Percentiles rank a stretch among this genome's conserved stretches.
Evolutionary conservation across 176 grass and related monocot species (phyloP).

Genomic region (Cenchrus purpureus): DNA sequence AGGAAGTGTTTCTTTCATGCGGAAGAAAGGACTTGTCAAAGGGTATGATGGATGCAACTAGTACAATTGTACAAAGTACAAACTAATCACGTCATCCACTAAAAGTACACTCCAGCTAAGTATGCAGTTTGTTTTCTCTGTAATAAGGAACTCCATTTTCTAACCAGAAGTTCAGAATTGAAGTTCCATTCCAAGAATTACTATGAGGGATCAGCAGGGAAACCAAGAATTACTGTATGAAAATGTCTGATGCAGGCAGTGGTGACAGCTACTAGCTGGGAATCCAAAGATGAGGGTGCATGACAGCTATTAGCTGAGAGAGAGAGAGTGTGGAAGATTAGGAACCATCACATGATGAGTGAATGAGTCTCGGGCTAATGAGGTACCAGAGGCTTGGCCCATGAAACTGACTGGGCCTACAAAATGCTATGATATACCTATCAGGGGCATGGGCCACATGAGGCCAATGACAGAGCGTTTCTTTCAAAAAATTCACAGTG

Average conservation of each 20-base stretch:
- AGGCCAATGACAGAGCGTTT: conserved; percentile 5
- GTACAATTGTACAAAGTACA: conserved; percentile 40
- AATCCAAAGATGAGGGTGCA: conserved; percentile 16
- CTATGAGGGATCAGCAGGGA: not conserved
- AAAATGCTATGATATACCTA: conserved; percentile 46
- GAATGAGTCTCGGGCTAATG: conserved; percentile 1
- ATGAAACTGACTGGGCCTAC: conserved; percentile 32
- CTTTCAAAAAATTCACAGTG: conserved; percentile 17
- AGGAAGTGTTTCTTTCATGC: conserved; percentile 29
- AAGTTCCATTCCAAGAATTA: not conserved
- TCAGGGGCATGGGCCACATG: conserved; percentile 22
- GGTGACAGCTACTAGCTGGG: not conserved
- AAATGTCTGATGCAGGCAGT: conserved; percentile 9
- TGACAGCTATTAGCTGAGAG: not conserved
- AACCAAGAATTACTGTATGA: conserved; percentile 31
- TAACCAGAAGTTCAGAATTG: not conserved
- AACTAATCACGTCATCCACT: conserved; percentile 34
- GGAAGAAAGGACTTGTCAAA: conserved; percentile 48
- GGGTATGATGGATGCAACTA: conserved; percentile 16
- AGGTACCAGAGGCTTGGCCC: conserved; percentile 32
- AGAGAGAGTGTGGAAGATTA: not conserved
- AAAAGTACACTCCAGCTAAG: conserved; percentile 30
- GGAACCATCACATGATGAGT: conserved; percentile 22
- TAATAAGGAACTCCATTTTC: not conserved
- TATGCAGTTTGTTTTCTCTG: not conserved